Conservation (phyloP, 2,329 filamentous ascomycete species). For the Phialophora verrucosa region DNA sequence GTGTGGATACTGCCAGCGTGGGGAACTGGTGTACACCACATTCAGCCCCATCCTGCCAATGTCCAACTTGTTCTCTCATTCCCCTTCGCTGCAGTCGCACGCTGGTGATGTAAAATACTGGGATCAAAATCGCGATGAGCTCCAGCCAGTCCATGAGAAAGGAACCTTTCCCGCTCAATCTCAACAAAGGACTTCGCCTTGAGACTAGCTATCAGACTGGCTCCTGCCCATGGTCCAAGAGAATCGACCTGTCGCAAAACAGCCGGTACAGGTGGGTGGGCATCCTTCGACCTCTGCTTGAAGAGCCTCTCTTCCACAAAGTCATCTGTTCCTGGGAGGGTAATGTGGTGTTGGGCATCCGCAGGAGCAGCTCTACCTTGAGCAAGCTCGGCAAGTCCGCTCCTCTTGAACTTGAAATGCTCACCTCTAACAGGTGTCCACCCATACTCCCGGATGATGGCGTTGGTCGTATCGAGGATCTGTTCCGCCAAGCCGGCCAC, state of each 20-base stretch:
- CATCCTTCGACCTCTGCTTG: constrained; percentile 52
- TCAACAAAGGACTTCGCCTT: constrained; percentile 67
- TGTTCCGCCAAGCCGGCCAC: constrained; percentile 80
- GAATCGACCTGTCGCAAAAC: constrained; percentile 62
- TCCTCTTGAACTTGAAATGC: constrained; percentile 29
- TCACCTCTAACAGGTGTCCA: constrained; percentile 80
- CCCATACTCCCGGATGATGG: constrained; percentile 68
- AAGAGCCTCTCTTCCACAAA: constrained; percentile 65
- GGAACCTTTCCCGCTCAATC: constrained; percentile 67
- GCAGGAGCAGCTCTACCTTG: constrained; percentile 29
- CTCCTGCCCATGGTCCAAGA: constrained; percentile 69
- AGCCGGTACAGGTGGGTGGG: constrained; percentile 47
- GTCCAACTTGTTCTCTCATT: constrained; percentile 58
- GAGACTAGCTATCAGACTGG: constrained; percentile 64
- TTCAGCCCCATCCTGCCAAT: constrained; percentile 53
- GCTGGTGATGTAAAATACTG: constrained; percentile 47
- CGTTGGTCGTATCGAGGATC: constrained; percentile 74
- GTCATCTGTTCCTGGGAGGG: constrained; percentile 59
- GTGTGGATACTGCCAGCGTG: no score
- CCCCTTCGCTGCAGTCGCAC: constrained; percentile 40
- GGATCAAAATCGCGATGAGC: constrained; percentile 52
- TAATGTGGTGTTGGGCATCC: constrained; percentile 42
- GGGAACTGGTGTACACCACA: background rate
- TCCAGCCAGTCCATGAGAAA: constrained; percentile 56
- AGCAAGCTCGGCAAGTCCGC: constrained; percentile 42